Base-by-base conservation (phyloP, 345 rosid genomes). In the Salix dunnii region DNA sequence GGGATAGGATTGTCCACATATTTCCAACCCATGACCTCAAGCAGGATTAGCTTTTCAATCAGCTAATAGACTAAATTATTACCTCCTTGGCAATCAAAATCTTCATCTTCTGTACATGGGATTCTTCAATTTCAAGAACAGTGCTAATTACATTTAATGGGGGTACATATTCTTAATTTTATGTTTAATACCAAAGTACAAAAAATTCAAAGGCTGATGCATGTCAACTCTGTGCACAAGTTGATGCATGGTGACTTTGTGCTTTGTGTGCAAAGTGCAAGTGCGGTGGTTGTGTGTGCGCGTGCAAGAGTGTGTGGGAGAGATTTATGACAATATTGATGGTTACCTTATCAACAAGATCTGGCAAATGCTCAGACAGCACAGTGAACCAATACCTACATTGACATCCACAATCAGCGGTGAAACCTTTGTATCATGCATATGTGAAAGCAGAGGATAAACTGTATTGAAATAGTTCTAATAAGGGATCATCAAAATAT, bases 331-430 rank as follows among this genome's bases (percentile, higher is more conserved):
- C 20, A 48, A 67, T 28, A 76, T 70, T 36, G 61, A 63, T 77
- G 66, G 73, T 55, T 87, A 93, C 98, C 98, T 88, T 92, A 74
- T 92, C 98, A 76, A 96, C 98, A 48, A 96, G 97, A 90, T 93
- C 98, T 13, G 97, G 92, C 81, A 89, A 76, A 88, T 96, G 98
- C 78, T 87, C 99, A n/a, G 93, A 90, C 83, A 96, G 89, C 79
- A 96, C 94, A 33, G 92, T 91, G 81, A 96, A 89, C 99, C 99
- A 96, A 83, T 96, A 96, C 91, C 99, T 96, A 72, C 73, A 76
- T 68, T 49, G 76, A 67, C 49, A 83, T 48, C 55, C 30, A 74
- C 25, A 73, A 48, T 70, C 71, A 80, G 75, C 35, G 43, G 67
- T 67, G 12, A 53, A 77, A 73, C 68, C 53, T 68, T 40, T 40